These are phyloP conservation scores for Cercophora sp. DNA, from an alignment of 495 filamentous ascomycete species.

Conservation along the genomic window DNA sequence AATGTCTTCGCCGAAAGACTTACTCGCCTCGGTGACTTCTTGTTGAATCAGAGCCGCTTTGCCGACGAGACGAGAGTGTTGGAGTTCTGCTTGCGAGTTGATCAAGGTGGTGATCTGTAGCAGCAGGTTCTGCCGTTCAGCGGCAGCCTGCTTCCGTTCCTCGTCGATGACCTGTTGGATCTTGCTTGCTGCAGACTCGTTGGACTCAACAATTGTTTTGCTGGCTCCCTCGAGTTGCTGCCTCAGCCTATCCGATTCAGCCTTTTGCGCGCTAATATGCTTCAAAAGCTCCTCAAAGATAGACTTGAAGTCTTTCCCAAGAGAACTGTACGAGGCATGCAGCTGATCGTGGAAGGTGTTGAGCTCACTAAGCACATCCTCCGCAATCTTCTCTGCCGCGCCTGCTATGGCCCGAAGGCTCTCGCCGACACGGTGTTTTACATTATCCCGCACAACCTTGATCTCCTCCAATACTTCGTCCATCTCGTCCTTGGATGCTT, in stretches of 20 bases:
- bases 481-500: slow-evolving; percentile 77
- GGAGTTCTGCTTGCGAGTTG: slow-evolving; percentile 65
- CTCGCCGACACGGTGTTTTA: slow-evolving; percentile 79
- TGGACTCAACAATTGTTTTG: slow-evolving; percentile 59
- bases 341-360: slow-evolving; percentile 77
- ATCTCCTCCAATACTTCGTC: slow-evolving; percentile 89
- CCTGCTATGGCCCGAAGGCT: slow-evolving; percentile 79
- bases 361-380: slow-evolving; percentile 86
- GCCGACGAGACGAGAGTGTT: slow-evolving; percentile 64
- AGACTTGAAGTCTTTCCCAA: slow-evolving; percentile 82
- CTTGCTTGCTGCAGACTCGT: slow-evolving; percentile 57
- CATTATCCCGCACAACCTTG: slow-evolving; percentile 76
- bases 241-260: slow-evolving; percentile 68
- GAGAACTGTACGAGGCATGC: slow-evolving; percentile 77
- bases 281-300: slow-evolving; percentile 76
- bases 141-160: slow-evolving; percentile 67
- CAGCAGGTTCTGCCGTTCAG: slow-evolving; percentile 69
- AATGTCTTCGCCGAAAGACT: slow-evolving; percentile 59
- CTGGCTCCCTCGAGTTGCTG: slow-evolving; percentile 66
- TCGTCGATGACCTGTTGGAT: slow-evolving; percentile 71
- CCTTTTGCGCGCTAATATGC: slow-evolving; percentile 71
- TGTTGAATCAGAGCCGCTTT: slow-evolving; percentile 58
- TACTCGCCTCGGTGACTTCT: slow-evolving; percentile 58
- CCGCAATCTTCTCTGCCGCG: slow-evolving; percentile 82
- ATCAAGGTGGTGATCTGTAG: slow-evolving; percentile 71